Conservation (phyloP, 768 basidiomycete genomes). For the Amanita pseudoporphyria region DNA sequence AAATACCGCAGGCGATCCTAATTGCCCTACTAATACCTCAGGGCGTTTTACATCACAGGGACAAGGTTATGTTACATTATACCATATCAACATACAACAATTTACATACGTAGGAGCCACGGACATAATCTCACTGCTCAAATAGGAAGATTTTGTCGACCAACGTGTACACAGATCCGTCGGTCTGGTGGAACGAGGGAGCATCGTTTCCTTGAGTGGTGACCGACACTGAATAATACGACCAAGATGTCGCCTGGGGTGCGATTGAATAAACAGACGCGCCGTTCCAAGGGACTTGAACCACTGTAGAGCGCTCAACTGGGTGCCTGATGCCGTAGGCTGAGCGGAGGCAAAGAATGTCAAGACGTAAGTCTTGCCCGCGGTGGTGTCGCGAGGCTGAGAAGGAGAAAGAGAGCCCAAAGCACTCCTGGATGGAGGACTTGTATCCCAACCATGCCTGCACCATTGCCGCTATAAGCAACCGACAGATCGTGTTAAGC, state of each 20-base stretch:
- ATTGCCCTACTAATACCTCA: too few species aligned
- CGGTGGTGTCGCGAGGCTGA: too few species aligned
- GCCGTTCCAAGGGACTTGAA: background rate
- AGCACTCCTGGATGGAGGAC: conserved; percentile 25
- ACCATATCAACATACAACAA: background rate
- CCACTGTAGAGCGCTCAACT: conserved; percentile 22
- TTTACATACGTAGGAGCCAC: background rate
- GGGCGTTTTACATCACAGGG: background rate
- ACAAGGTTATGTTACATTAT: background rate
- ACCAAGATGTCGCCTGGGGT: background rate
- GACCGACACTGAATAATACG: background rate
- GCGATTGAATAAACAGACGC: background rate
- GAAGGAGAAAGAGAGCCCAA: too few species aligned
- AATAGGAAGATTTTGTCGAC: background rate
- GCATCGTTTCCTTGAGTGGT: conserved; percentile 3
- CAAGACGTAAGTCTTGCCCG: too few species aligned
- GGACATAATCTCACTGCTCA: background rate
- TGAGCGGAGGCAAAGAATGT: too few species aligned
- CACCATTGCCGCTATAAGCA: conserved; percentile 28
- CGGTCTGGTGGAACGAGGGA: background rate
- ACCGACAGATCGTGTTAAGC: conserved; percentile 33
- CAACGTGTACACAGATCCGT: background rate
- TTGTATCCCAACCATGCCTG: conserved; percentile 33
- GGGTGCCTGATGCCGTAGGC: conserved; percentile 15
- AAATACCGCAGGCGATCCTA: conserved; percentile 23